Conservation (phyloP, 768 basidiomycete species). For the Mycena latifolia region DNA sequence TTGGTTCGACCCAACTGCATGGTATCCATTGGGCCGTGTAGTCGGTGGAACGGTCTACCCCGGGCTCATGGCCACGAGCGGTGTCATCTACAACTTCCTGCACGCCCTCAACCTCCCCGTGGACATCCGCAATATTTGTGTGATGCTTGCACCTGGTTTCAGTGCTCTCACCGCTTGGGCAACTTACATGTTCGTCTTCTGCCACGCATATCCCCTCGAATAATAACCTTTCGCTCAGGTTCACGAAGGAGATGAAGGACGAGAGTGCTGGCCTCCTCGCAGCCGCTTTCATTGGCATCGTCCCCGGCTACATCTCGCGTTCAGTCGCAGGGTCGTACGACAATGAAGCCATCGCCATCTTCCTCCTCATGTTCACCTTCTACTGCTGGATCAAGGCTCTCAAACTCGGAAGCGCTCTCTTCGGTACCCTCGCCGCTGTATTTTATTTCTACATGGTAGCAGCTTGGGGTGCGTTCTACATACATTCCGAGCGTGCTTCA, state of each 20-base stretch:
- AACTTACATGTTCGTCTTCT: conserved; percentile 84
- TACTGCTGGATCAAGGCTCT: conserved; percentile 97
- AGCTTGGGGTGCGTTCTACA: conserved; percentile 88
- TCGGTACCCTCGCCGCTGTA: conserved; percentile 89
- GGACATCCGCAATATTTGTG: conserved; percentile 97
- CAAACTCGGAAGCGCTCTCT: conserved; percentile 93
- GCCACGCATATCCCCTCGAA: not conserved
- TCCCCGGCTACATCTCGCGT: conserved; percentile 98
- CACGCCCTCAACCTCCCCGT: conserved; percentile 93
- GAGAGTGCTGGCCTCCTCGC: conserved; percentile 96
- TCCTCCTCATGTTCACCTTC: conserved; percentile 99
- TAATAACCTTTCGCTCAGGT: conserved; percentile 61
- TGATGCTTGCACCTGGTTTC: conserved; percentile 96
- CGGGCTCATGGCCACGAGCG: conserved; percentile 97
- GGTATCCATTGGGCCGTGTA: conserved; percentile 98
- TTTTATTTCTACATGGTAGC: conserved; percentile 99
- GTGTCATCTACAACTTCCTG: conserved; percentile 94
- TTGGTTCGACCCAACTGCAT: conserved; percentile 99
- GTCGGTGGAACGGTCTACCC: conserved; percentile 99
- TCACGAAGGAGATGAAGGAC: conserved; percentile 97
- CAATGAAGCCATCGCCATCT: conserved; percentile 99
- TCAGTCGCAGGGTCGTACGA: conserved; percentile 99
- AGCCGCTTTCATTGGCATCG: conserved; percentile 98
- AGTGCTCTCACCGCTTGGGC: conserved; percentile 97
- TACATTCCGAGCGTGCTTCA: not conserved